Conservation (phyloP, 1,139 yeast species). For the Scheffersomyces insectosa region DNA sequence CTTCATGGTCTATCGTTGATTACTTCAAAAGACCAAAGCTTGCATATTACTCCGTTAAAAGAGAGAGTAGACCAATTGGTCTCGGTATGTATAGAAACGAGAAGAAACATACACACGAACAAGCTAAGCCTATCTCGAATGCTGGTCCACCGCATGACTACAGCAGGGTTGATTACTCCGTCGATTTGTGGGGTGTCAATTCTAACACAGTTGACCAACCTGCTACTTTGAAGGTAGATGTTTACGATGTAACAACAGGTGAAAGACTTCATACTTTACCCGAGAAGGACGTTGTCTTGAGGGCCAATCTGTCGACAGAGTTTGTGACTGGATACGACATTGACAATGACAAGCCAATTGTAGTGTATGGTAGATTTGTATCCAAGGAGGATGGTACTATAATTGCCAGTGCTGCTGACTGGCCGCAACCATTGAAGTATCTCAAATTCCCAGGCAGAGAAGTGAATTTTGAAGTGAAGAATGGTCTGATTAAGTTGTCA, state of each 20-base stretch:
- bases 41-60: constrained; percentile 45
- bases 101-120: constrained; percentile 15
- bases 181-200: constrained; percentile 48
- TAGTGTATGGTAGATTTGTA: constrained; percentile 20
- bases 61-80: constrained; percentile 38
- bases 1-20: constrained; percentile 49
- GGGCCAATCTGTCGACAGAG: constrained; percentile 38
- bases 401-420: constrained; percentile 40
- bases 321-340: constrained; percentile 15
- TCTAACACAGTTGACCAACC: constrained; percentile 20
- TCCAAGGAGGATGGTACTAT: constrained; percentile 13
- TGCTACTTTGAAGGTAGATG: constrained; percentile 26
- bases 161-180: constrained; percentile 18
- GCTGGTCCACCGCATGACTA: constrained; percentile 18
- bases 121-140: constrained; percentile 5
- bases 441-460: constrained; percentile 17
- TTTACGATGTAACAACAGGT: constrained; percentile 33
- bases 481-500: constrained; percentile 10
- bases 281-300: constrained; percentile 19
- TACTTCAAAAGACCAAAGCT: constrained; percentile 41
- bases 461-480: constrained; percentile 1
- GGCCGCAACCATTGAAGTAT: constrained; percentile 58
- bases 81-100: constrained; percentile 37
- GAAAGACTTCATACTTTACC: constrained; percentile 16
- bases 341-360: constrained; percentile 18